Conservation (phyloP, 768 basidiomycete genomes). For the Sarcodon aspratus region DNA sequence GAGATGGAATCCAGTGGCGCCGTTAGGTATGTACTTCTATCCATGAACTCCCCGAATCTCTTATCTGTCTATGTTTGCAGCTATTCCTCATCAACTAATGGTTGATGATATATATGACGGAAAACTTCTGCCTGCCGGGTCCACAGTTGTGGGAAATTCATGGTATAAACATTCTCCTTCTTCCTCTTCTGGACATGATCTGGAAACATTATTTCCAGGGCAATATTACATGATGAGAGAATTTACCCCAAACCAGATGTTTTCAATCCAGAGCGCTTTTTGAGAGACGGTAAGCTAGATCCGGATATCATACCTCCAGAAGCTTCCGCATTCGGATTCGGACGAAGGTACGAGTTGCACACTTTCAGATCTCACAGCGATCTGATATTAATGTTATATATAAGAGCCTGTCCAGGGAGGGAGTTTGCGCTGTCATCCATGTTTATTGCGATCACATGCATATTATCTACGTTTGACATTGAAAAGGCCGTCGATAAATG, state of each 20-base stretch:
- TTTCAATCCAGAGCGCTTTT: constrained; percentile 37
- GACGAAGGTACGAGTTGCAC: constrained; percentile 3
- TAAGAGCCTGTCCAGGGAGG: constrained; percentile 18
- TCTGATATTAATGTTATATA: too few species aligned
- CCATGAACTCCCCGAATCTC: too few species aligned
- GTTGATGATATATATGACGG: neutral
- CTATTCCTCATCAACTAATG: neutral
- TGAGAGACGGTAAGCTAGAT: constrained; percentile 2
- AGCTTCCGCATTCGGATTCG: constrained; percentile 6
- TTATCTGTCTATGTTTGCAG: too few species aligned
- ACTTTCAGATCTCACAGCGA: too few species aligned
- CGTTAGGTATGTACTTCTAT: neutral
- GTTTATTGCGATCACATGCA: constrained; percentile 13
- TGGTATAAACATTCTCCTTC: neutral
- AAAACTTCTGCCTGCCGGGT: neutral
- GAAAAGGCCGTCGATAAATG: constrained; percentile 12
- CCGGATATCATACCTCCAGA: constrained; percentile 1
- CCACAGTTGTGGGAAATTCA: neutral
- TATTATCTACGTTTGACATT: constrained; percentile 15
- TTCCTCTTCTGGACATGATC: neutral
- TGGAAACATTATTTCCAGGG: constrained; percentile 8
- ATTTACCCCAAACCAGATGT: constrained; percentile 36
- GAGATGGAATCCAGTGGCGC: neutral
- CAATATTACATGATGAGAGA: constrained; percentile 28
- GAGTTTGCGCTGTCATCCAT: constrained; percentile 13